Base-by-base conservation (phyloP, 2,329 filamentous ascomycete genomes). In the Claviceps paspali region DNA sequence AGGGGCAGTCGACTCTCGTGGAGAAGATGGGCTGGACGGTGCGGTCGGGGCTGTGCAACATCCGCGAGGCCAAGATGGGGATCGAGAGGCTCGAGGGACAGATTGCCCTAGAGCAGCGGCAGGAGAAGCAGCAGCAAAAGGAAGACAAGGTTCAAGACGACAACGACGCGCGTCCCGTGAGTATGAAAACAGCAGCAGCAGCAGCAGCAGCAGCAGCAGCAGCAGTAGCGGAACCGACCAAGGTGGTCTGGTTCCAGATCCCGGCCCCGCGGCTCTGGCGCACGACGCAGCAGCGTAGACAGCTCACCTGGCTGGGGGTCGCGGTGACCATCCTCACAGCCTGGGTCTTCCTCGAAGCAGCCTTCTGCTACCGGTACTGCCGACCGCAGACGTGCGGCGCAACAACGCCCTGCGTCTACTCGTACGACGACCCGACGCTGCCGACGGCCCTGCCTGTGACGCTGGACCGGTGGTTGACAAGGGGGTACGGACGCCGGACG, bases 361-460 rank as follows among this genome's bases (percentile, higher is more conserved):
- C 56, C 19, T 68, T 70, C 57, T 78, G 70, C 51, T 56, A 51
- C 28, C 43, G 56, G 6, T 78, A 68, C 53, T 76, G 70, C 48
- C 65, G 66, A 12, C 69, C 71, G 2, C 49, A 56, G n/a, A 60
- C 60, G 23, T 76, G 73, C 44, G 61, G 61, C 10, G 51, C 33
- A 36, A 51, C 41, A 33, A 61, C 63, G 2, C 12, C 29, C 18
- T 76, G 72, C 49, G 59, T 64, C 26, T 77, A 70, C 70, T 67
- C 65, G 21, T 61, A 64, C 9, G 62, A 70, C 32, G 73, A 77
- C 49, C 74, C 74, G 0, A 64, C 65, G 19, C 78, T n/a, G n/a
- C 73, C 52, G 73, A 73, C n/a, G 28, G 69, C 72, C 1, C 60
- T 78, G 32, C 73, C 74, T 3, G 65, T 74, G 39, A 78, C 77